Conservation (phyloP, 2,329 filamentous ascomycete genomes). For the Onygena corvina region DNA sequence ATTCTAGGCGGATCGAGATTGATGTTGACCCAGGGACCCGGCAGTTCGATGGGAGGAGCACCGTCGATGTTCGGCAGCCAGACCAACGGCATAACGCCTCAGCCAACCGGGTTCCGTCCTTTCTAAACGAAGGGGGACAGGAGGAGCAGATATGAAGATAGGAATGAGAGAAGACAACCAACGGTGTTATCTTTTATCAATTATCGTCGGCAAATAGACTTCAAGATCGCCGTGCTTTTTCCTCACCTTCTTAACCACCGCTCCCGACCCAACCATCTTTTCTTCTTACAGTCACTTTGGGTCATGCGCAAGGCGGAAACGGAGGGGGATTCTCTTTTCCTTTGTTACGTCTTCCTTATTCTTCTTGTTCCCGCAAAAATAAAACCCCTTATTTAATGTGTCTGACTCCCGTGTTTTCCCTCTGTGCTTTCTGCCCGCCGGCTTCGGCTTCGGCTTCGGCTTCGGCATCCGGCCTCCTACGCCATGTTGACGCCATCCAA, state of each 20-base stretch:
- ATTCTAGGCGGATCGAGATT: conserved; percentile 80
- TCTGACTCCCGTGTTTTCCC: conserved; percentile 10
- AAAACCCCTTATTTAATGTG: not conserved
- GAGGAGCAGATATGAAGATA: not conserved
- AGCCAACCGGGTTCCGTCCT: conserved; percentile 63
- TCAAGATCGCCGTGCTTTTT: conserved; percentile 9
- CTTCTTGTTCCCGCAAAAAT: not conserved
- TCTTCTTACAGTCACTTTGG: not conserved
- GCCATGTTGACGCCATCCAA: not conserved
- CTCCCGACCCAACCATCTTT: conserved; percentile 14
- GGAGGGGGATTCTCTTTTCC: not conserved
- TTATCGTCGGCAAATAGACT: not conserved
- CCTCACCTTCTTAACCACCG: conserved; percentile 13
- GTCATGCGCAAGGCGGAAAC: not conserved
- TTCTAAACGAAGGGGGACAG: conserved; percentile 30
- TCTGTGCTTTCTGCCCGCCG: conserved; percentile 2
- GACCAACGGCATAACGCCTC: conserved; percentile 77
- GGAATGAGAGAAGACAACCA: conserved; percentile 3
- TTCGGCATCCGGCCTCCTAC: conserved; percentile 5
- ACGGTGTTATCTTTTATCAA: not conserved
- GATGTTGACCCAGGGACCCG: conserved; percentile 89
- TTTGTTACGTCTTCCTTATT: not conserved
- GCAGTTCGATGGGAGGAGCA: conserved; percentile 27
- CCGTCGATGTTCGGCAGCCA: conserved; percentile 52
- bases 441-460: conserved; percentile 13